Evolutionary conservation across 306 rosid genomes (phyloP).

Genomic region (Quercus aquifolioides): DNA sequence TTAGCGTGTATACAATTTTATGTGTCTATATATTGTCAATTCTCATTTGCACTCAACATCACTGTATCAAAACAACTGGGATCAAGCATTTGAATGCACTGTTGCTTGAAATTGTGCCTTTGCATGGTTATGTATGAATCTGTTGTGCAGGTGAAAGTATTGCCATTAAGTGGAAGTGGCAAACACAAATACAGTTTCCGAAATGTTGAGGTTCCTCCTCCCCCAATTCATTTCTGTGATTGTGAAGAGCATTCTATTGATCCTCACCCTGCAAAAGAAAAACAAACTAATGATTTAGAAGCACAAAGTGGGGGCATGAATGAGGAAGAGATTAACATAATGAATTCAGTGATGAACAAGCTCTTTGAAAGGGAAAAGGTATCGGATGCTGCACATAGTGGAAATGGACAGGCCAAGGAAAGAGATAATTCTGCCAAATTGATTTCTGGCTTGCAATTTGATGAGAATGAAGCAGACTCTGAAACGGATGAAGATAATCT

Average conservation of each 20-base stretch:
- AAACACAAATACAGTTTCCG: conserved; percentile 92
- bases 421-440: conserved; percentile 18
- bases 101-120: neutral
- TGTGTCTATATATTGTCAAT: neutral
- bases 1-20: neutral
- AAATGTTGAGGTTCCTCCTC: conserved; percentile 59
- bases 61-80: neutral
- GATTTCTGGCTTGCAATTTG: conserved; percentile 17
- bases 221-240: conserved; percentile 83
- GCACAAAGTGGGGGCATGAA: conserved; percentile 48
- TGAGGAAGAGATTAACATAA: conserved; percentile 60
- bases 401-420: conserved; percentile 8
- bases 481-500: conserved; percentile 60
- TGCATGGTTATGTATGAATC: neutral
- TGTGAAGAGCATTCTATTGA: conserved; percentile 78
- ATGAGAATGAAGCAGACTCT: conserved; percentile 43
- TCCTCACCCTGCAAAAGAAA: conserved; percentile 23
- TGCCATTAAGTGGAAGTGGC: conserved; percentile 87
- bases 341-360: conserved; percentile 72
- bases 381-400: conserved; percentile 16
- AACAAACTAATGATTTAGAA: conserved; percentile 14
- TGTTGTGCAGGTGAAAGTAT: conserved; percentile 59
- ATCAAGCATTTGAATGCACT: neutral
- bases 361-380: conserved; percentile 48
- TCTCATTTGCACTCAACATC: neutral